phyloP scores from a whole-genome alignment of 768 basidiomycete species.

The Xerocomellus amylosporus region DNA sequence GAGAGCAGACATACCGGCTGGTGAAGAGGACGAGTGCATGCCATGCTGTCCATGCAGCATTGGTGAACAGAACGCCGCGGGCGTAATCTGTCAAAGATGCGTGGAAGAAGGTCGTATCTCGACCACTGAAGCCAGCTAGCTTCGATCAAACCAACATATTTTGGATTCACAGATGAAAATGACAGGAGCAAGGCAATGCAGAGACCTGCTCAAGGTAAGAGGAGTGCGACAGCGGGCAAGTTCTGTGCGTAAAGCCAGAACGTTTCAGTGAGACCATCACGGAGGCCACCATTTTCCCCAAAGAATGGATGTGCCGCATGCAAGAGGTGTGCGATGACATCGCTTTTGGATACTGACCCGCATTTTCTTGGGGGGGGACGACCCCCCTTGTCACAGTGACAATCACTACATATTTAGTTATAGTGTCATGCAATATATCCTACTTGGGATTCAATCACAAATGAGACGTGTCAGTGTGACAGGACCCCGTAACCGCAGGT shows the following conservation, averaged over 20 bases:
- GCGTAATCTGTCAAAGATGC: constrained; percentile 79
- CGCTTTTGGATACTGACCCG: too few relatives aligned
- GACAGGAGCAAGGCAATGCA: constrained; percentile 65
- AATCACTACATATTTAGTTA: too few relatives aligned
- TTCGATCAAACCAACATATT: too few relatives aligned
- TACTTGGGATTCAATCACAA: neutral
- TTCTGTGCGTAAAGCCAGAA: constrained; percentile 81
- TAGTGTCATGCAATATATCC: too few relatives aligned
- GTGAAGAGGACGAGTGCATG: constrained; percentile 61
- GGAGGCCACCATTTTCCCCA: constrained; percentile 46
- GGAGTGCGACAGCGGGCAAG: constrained; percentile 72
- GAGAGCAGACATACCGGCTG: constrained; percentile 52
- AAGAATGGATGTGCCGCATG: constrained; percentile 55
- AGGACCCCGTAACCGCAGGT: neutral
- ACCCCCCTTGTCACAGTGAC: too few relatives aligned
- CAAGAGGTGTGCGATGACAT: too few relatives aligned
- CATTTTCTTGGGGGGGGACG: too few relatives aligned
- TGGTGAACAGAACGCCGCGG: constrained; percentile 74
- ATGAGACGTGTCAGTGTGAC: neutral
- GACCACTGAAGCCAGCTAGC: too few relatives aligned
- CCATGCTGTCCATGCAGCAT: constrained; percentile 81
- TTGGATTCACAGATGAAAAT: too few relatives aligned
- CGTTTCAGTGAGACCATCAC: constrained; percentile 66
- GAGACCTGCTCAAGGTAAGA: constrained; percentile 80
- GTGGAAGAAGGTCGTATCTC: too few relatives aligned